A percentile compares a stretch with the other conserved stretches of the same genome.
Evolutionary conservation across 139 green algal genomes (phyloP).

Genomic region (Nannochloris sp.): DNA sequence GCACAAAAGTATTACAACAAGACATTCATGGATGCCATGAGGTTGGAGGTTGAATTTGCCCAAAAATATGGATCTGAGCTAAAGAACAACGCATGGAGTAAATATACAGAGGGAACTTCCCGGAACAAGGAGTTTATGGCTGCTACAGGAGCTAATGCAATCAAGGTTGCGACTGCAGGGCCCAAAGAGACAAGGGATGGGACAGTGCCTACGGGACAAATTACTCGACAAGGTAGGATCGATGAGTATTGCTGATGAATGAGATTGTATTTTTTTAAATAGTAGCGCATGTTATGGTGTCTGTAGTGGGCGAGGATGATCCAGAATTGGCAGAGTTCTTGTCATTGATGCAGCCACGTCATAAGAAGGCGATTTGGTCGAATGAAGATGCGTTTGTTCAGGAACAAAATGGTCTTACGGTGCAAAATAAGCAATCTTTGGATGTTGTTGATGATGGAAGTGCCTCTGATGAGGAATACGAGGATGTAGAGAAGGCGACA

Average conservation of each 20-base stretch:
- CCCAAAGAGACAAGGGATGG: constrained; percentile 17
- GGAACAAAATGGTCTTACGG: not conserved
- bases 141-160: constrained; percentile 16
- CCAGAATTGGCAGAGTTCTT: constrained; percentile 85
- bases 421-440: not conserved
- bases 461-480: constrained; percentile 24
- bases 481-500: constrained; percentile 21
- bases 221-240: not conserved
- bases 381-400: constrained; percentile 64
- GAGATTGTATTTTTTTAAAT: not conserved
- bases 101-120: constrained; percentile 59
- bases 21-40: constrained; percentile 80
- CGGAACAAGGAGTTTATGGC: constrained; percentile 21
- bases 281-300: not conserved
- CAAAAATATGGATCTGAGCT: constrained; percentile 40
- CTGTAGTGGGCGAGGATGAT: constrained; percentile 40
- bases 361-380: constrained; percentile 65
- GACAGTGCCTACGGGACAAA: not conserved
- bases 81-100: constrained; percentile 74
- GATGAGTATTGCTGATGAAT: not conserved
- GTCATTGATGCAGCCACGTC: constrained; percentile 73
- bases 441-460: constrained; percentile 9
- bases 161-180: not conserved
- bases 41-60: constrained; percentile 70
- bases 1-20: constrained; percentile 82